Evolutionary conservation across 2,329 filamentous ascomycete species (phyloP).

Genomic region (Epichloe typhina): DNA sequence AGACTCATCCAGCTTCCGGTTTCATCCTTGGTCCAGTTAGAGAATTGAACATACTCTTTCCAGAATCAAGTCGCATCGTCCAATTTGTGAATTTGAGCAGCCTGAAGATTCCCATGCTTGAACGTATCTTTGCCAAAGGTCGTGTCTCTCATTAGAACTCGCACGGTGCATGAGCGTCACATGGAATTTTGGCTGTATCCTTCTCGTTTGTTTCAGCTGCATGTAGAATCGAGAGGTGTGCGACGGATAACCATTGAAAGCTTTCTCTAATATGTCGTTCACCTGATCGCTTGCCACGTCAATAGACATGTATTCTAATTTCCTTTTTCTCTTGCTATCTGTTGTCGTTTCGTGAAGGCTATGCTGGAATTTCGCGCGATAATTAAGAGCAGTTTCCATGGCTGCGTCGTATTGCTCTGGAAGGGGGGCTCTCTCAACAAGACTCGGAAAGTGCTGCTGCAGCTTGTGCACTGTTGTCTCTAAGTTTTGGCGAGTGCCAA

Average conservation of each 20-base stretch:
- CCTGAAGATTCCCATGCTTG: slow-evolving; percentile 38
- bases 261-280: slow-evolving; percentile 47
- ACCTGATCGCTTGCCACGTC: slow-evolving; percentile 30
- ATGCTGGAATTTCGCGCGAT: slow-evolving; percentile 64
- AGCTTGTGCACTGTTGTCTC: slow-evolving; percentile 64
- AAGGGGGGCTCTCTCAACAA: slow-evolving; percentile 59
- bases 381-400: slow-evolving; percentile 61
- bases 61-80: slow-evolving; percentile 48
- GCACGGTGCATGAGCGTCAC: slow-evolving; percentile 85
- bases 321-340: slow-evolving; percentile 28
- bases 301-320: slow-evolving; percentile 45
- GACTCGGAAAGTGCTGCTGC: slow-evolving; percentile 62
- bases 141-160: slow-evolving; percentile 42
- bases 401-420: slow-evolving; percentile 66
- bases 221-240: slow-evolving; percentile 49
- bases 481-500: slow-evolving; percentile 71
- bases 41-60: slow-evolving; percentile 35
- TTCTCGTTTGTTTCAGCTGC: slow-evolving; percentile 57
- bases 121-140: slow-evolving; percentile 64
- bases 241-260: slow-evolving; percentile 46
- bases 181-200: slow-evolving; percentile 79
- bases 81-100: slow-evolving; percentile 30
- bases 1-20: background rate
- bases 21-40: background rate
- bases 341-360: slow-evolving; percentile 44